phyloP scores from a whole-genome alignment of 371 early-diverging fungal species.

The Mortierella sp. region DNA sequence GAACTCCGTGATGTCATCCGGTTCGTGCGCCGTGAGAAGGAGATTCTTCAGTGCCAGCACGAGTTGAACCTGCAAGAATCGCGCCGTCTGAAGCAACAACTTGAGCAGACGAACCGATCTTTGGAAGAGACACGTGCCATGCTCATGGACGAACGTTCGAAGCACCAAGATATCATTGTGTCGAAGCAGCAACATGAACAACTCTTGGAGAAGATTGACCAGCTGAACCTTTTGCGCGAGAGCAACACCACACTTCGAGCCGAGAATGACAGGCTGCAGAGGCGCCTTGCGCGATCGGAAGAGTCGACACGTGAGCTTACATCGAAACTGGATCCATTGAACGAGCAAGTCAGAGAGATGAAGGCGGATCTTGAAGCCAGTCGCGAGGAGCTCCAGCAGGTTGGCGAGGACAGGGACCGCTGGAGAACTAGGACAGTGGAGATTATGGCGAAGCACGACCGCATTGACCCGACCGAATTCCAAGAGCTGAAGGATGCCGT shows the following conservation, averaged over 20 bases:
- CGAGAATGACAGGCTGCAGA: conserved; percentile 58
- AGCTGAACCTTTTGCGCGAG: conserved; percentile 73
- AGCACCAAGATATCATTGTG: conserved; percentile 52
- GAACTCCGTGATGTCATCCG: conserved; percentile 72
- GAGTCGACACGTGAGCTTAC: conserved; percentile 27
- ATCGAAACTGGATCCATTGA: conserved; percentile 59
- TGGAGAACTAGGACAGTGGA: conserved; percentile 51
- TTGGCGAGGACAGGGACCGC: conserved; percentile 47
- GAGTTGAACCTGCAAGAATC: conserved; percentile 73
- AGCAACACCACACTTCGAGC: conserved; percentile 74
- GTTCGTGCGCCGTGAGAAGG: conserved; percentile 76
- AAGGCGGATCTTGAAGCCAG: conserved; percentile 65
- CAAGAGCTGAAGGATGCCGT: conserved; percentile 58
- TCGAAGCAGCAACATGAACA: conserved; percentile 65
- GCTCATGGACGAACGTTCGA: conserved; percentile 62
- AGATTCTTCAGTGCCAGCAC: conserved; percentile 67
- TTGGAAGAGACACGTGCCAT: conserved; percentile 71
- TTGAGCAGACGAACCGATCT: conserved; percentile 64
- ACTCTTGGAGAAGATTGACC: conserved; percentile 70
- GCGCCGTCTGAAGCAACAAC: conserved; percentile 65
- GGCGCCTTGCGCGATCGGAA: conserved; percentile 52
- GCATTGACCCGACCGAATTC: conserved; percentile 53
- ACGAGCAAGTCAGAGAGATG: conserved; percentile 58
- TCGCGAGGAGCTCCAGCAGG: conserved; percentile 42
- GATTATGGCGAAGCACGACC: conserved; percentile 53